Evolutionary conservation across 228 moss, liverwort and hornwort genomes (phyloP).

Genomic region (Sphagnum magellanicum): DNA sequence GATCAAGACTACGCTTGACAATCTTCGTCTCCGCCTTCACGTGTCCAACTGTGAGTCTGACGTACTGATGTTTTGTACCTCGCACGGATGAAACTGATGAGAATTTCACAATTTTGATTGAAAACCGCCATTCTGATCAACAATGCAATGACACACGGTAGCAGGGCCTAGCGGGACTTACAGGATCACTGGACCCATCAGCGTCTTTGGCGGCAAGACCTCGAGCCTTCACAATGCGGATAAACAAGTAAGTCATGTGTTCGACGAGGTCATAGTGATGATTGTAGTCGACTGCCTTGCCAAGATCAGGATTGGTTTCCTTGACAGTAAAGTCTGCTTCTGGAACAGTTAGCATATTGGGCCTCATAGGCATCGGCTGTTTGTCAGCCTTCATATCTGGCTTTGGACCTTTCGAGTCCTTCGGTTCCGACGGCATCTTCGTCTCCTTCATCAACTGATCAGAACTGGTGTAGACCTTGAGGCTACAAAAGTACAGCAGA

Average conservation of each 20-base stretch:
- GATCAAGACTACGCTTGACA: slow-evolving; percentile 44
- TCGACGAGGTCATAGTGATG: slow-evolving; percentile 41
- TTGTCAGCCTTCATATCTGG: neutral
- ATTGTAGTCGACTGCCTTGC: slow-evolving; percentile 34
- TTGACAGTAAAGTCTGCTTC: slow-evolving; percentile 33
- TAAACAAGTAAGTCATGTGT: slow-evolving; percentile 37
- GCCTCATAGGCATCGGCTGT: slow-evolving; percentile 4
- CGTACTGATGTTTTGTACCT: slow-evolving; percentile 35
- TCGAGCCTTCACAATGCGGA: slow-evolving; percentile 30
- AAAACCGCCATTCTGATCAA: too few relatives aligned
- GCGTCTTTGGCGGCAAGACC: slow-evolving; percentile 33
- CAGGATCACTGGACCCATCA: slow-evolving; percentile 39
- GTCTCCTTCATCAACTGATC: neutral
- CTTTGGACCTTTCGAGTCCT: slow-evolving; percentile 1
- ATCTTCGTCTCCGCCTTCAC: slow-evolving; percentile 48
- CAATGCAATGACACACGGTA: too few relatives aligned
- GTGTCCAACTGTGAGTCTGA: slow-evolving; percentile 61
- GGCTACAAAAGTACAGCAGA: neutral
- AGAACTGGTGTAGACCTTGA: neutral
- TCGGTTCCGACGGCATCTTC: neutral
- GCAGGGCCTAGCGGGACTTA: slow-evolving; percentile 2
- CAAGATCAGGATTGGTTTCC: slow-evolving; percentile 24
- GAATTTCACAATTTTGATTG: too few relatives aligned
- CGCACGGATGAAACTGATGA: too few relatives aligned
- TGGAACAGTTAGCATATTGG: slow-evolving; percentile 15